Evolutionary conservation across 768 basidiomycete genomes (phyloP).

Genomic region (Tylopilus vinaceipallidus): DNA sequence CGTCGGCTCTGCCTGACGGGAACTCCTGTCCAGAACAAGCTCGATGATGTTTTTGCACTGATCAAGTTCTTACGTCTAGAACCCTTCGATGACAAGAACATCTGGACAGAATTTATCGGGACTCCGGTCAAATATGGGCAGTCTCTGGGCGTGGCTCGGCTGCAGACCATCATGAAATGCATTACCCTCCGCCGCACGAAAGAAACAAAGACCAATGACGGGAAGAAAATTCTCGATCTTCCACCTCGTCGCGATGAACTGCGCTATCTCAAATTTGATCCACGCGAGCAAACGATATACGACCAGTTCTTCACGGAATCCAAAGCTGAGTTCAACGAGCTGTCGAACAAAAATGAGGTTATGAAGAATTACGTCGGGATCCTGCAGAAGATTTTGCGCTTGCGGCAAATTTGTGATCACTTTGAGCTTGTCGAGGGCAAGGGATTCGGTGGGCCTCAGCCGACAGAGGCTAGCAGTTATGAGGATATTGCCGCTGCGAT

Average conservation of each 20-base stretch:
- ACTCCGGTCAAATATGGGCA: conserved; percentile 91
- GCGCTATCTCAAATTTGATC: conserved; percentile 79
- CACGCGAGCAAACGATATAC: conserved; percentile 82
- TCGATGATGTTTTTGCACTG: conserved; percentile 96
- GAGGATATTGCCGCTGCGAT: conserved; percentile 81
- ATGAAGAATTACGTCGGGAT: conserved; percentile 99
- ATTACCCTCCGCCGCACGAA: conserved; percentile 97
- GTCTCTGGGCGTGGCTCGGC: conserved; percentile 82
- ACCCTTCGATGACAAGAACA: conserved; percentile 89
- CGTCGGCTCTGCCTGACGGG: conserved; percentile 94
- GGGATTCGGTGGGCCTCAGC: conserved; percentile 43
- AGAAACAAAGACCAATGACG: conserved; percentile 78
- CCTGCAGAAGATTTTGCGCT: conserved; percentile 90
- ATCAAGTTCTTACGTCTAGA: conserved; percentile 92
- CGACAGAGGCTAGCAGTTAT: conserved; percentile 54
- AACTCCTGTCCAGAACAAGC: conserved; percentile 98
- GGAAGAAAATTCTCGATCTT: conserved; percentile 80
- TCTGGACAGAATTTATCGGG: conserved; percentile 93
- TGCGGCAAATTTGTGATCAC: conserved; percentile 98
- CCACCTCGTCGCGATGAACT: conserved; percentile 91
- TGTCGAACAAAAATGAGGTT: conserved; percentile 86
- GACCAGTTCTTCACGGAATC: conserved; percentile 86
- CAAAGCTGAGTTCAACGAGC: conserved; percentile 86
- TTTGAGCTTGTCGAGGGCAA: conserved; percentile 83
- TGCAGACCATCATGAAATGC: conserved; percentile 96